These are phyloP conservation scores for Phytophthora sp. DNA, from an alignment of 352 stramenopile genomes.

Conservation along the genomic window DNA sequence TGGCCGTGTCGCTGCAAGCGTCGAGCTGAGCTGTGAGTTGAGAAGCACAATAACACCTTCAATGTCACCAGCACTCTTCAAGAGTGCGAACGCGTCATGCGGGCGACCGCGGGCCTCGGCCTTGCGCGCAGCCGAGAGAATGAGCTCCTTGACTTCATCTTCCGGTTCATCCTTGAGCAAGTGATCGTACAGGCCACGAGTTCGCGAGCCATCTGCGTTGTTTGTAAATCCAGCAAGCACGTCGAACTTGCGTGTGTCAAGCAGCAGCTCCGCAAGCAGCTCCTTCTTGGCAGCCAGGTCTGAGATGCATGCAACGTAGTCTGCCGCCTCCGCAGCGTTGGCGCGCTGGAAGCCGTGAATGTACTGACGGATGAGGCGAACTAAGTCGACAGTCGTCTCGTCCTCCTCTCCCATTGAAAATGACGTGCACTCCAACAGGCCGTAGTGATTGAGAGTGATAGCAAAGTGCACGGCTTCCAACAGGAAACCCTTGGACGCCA, in stretches of 20 bases:
- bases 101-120: conserved; percentile 72
- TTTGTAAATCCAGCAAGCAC: conserved; percentile 80
- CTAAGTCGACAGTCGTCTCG: conserved; percentile 63
- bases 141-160: conserved; percentile 78
- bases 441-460: conserved; percentile 82
- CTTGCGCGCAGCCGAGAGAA: conserved; percentile 75
- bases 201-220: conserved; percentile 84
- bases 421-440: conserved; percentile 62
- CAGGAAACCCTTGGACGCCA: conserved; percentile 77
- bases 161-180: conserved; percentile 75
- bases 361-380: conserved; percentile 85
- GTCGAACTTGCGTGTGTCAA: conserved; percentile 86
- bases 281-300: conserved; percentile 71
- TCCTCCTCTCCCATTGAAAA: conserved; percentile 69
- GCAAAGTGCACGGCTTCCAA: conserved; percentile 84
- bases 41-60: conserved; percentile 75
- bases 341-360: conserved; percentile 83
- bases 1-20: conserved; percentile 53
- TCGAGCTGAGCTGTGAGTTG: conserved; percentile 76
- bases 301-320: conserved; percentile 81
- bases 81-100: conserved; percentile 76
- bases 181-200: conserved; percentile 74
- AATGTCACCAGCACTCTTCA: conserved; percentile 83
- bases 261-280: conserved; percentile 70
- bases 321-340: conserved; percentile 75